Base-by-base conservation (phyloP, 2,329 filamentous ascomycete species). In the Magnaporthiopsis poae region DNA sequence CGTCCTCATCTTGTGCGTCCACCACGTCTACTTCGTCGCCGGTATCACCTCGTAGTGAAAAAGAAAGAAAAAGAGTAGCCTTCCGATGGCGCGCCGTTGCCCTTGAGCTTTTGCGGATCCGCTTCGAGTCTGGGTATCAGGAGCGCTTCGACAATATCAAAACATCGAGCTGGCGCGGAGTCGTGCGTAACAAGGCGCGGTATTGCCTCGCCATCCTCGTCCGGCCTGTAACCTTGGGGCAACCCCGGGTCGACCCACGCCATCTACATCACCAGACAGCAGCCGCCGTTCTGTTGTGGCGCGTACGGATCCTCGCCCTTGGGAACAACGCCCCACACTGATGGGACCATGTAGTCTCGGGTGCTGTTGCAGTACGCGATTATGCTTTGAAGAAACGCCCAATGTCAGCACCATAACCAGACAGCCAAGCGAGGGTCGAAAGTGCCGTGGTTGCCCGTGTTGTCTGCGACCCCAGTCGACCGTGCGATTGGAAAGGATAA, bases 311-410 rank as follows among this genome's bases (percentile, higher is more conserved):
- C 95, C 77, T 98, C 95, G 78, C 90, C 89, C 83, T 92, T 94
- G 76, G 96, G 92, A 71, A 98, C 92, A 69, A 89, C 86, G 72
- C 94, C 94, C 95, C 95, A 99, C 78, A 96, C 91, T 66, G 92
- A 96, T 65, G 93, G 93, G 66, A 98, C 93, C 95, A 99, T 98
- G 82, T 96, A 98, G 78, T 99, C 95, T 79, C 94, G 90, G 73
- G 95, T 97, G 79, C 91, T 93, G 80, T 96, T 96, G 80, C 94
- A 98, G 82, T 98, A 98, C 73, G 92, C 91, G 78, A 98, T 98
- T 78, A 98, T 90, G 79, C 95, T 99, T 75, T 36, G 2, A 70
- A 68, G 36, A 71, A 52, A 15, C 9, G n/a, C 8, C 65, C 3
- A 29, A 18, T 67, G 66, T 73, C 64, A 71, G 68, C 66, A 61